phyloP scores from a whole-genome alignment of 169 alveolate species.

The Eimeria brunetti region DNA sequence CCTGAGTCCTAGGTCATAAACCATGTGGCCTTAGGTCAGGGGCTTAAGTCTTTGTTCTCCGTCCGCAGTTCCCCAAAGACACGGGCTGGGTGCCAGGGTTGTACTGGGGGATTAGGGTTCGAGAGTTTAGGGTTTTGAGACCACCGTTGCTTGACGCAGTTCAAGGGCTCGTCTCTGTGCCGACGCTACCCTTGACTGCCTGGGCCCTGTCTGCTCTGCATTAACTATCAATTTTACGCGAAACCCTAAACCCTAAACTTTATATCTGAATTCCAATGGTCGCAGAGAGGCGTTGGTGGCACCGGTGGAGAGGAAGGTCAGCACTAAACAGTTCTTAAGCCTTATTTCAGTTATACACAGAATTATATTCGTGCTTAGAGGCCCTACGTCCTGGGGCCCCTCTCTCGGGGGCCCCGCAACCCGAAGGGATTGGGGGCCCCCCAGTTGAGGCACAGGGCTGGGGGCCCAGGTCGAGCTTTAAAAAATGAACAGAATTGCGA shows the following conservation, averaged over 20 bases:
- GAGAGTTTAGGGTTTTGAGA: background rate
- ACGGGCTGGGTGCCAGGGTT: background rate
- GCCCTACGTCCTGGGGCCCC: background rate
- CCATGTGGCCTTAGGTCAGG: background rate
- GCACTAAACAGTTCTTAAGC: background rate
- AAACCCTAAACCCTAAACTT: background rate
- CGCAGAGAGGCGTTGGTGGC: background rate
- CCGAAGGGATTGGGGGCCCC: constrained; percentile 22
- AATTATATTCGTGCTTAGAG: background rate
- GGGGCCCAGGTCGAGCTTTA: background rate
- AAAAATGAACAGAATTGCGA: background rate
- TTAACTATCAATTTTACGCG: background rate
- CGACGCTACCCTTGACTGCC: background rate
- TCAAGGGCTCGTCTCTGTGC: background rate
- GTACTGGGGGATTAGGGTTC: background rate
- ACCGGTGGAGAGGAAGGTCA: background rate
- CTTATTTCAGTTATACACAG: background rate
- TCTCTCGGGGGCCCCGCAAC: background rate
- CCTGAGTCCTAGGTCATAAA: background rate
- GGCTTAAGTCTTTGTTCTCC: background rate
- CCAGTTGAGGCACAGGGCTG: background rate
- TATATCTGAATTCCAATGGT: background rate
- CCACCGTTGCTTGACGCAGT: background rate
- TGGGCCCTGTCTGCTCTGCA: background rate
- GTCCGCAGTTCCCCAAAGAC: background rate